Conservation (phyloP, 345 rosid genomes). For the Capsella bursapastoris region DNA sequence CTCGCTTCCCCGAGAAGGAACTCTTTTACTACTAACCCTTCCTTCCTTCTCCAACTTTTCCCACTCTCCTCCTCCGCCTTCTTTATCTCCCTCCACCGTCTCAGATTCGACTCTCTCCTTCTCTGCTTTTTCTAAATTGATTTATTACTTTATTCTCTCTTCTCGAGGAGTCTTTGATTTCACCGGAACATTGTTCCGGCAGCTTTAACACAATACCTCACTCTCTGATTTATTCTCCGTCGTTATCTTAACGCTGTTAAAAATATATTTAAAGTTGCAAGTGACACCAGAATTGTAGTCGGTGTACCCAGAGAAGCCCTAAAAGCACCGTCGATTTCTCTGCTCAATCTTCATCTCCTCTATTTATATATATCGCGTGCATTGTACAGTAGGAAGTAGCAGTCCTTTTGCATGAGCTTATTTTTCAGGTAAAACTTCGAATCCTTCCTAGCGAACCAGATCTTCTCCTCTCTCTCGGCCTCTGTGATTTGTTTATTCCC, state of each 20-base stretch:
- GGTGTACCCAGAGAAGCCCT: conserved; percentile 16
- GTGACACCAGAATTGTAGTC: conserved; percentile 14
- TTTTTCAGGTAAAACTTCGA: conserved; percentile 22
- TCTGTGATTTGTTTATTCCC: conserved; percentile 21
- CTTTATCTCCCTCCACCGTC: conserved; percentile 2
- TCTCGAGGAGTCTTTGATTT: neutral
- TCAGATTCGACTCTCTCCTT: neutral
- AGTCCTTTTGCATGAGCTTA: conserved; percentile 25
- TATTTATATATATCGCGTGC: neutral
- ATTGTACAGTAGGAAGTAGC: conserved; percentile 12
- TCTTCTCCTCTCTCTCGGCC: conserved; percentile 10
- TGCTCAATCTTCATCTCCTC: conserved; percentile 2
- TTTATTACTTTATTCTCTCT: neutral
- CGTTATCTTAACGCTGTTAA: conserved; percentile 1
- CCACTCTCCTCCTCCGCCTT: conserved; percentile 6
- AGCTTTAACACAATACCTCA: conserved; percentile 2
- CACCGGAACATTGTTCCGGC: conserved; percentile 16
- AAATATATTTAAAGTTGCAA: neutral
- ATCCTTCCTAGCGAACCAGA: neutral
- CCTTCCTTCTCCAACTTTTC: neutral
- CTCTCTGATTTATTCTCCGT: neutral
- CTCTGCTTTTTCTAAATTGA: neutral
- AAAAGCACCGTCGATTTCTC: neutral
- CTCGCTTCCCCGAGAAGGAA: conserved; percentile 2
- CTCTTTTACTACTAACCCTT: neutral